These are phyloP conservation scores for Sphaerulina vaccinii DNA, from an alignment of 2,329 filamentous ascomycete genomes.

Conservation along the genomic window DNA sequence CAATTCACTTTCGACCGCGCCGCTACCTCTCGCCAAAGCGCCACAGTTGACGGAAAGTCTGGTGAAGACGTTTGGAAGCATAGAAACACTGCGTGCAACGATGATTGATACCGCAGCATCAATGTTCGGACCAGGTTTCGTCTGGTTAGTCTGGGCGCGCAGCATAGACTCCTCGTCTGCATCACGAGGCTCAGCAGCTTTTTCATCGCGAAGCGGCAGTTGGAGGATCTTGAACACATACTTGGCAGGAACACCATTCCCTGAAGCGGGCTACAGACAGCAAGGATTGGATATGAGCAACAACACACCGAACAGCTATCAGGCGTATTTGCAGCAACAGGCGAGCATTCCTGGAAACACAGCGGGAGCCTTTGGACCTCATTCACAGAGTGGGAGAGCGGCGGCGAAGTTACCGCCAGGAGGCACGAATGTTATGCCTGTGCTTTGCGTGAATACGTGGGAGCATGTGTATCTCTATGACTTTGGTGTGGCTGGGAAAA, in stretches of 20 bases:
- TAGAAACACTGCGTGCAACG: constrained; percentile 77
- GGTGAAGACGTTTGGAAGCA: constrained; percentile 70
- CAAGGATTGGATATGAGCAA: constrained; percentile 70
- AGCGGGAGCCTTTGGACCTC: constrained; percentile 42
- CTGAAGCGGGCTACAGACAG: constrained; percentile 76
- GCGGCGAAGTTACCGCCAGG: constrained; percentile 57
- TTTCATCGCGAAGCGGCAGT: constrained; percentile 45
- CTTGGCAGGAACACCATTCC: constrained; percentile 84
- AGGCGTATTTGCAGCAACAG: constrained; percentile 25
- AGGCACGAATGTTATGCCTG: constrained; percentile 67
- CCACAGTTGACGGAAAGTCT: constrained; percentile 59
- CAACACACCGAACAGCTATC: constrained; percentile 34
- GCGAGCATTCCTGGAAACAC: constrained; percentile 34
- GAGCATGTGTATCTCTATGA: constrained; percentile 89
- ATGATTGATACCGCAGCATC: constrained; percentile 75
- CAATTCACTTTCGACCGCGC: constrained; percentile 39
- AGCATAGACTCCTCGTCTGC: constrained; percentile 17
- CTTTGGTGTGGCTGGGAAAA: constrained; percentile 75
- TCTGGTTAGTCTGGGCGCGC: constrained; percentile 74
- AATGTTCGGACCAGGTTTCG: constrained; percentile 97
- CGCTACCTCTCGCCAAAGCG: constrained; percentile 53
- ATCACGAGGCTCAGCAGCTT: constrained; percentile 33
- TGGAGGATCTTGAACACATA: constrained; percentile 81
- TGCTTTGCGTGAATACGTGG: constrained; percentile 94
- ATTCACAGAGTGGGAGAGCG: constrained; percentile 31